phyloP scores from a whole-genome alignment of 768 basidiomycete species.

The Calocybe cyanea region DNA sequence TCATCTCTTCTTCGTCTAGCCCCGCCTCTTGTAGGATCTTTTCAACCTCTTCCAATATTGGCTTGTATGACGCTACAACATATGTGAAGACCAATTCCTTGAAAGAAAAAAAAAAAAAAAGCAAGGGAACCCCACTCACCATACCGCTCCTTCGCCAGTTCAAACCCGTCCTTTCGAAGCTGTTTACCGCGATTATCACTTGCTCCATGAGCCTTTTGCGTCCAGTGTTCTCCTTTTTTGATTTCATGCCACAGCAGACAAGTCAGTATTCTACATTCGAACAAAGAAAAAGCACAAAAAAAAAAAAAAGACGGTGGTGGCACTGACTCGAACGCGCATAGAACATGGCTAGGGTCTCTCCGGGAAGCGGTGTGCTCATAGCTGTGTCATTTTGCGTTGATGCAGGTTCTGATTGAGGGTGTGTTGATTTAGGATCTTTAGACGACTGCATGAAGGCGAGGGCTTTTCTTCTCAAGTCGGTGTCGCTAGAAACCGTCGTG shows the following conservation, averaged over 20 bases:
- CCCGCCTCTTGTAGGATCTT: slow-evolving; percentile 82
- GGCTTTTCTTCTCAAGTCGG: slow-evolving; percentile 30
- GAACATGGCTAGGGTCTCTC: slow-evolving; percentile 80
- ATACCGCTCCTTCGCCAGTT: slow-evolving; percentile 69
- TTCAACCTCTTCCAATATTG: slow-evolving; percentile 77
- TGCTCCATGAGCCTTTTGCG: slow-evolving; percentile 57
- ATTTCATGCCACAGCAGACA: no score
- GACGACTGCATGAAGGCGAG: slow-evolving; percentile 47
- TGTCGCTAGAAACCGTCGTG: no score
- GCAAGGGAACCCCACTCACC: slow-evolving; percentile 34
- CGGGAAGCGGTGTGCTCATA: slow-evolving; percentile 72
- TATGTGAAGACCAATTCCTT: not conserved
- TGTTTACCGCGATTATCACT: slow-evolving; percentile 74
- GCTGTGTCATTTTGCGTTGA: slow-evolving; percentile 40
- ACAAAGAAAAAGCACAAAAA: no score
- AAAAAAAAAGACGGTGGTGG: not conserved
- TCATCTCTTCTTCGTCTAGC: slow-evolving; percentile 80
- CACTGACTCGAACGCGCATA: slow-evolving; percentile 75
- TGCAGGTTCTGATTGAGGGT: slow-evolving; percentile 27
- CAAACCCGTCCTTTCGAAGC: slow-evolving; percentile 74
- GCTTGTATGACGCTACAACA: slow-evolving; percentile 71
- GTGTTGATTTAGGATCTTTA: no score
- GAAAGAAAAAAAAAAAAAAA: not conserved
- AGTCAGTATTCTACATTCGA: no score
- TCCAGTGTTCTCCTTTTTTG: slow-evolving; percentile 65